A percentile compares a stretch with the other conserved stretches of the same genome.
Conservation (phyloP, 2,329 filamentous ascomycete genomes). For the Didymella pinodella region DNA sequence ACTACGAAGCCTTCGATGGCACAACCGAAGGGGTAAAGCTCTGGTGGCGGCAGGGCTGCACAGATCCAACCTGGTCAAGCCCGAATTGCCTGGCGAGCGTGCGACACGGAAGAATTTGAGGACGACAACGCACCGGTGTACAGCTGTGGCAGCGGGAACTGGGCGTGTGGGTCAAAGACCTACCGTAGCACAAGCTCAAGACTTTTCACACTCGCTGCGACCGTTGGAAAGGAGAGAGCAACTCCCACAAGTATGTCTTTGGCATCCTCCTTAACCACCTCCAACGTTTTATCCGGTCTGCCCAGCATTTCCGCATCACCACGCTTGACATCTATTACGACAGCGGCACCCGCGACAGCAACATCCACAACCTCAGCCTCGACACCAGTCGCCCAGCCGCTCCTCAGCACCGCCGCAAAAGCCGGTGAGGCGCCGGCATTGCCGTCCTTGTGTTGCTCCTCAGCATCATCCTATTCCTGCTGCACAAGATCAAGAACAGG, state of each 20-base stretch:
- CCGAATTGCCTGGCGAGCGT: constrained; percentile 23
- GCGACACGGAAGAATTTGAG: constrained; percentile 3
- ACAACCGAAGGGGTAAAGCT: constrained; percentile 15
- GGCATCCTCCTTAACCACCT: neutral
- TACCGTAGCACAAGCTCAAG: neutral
- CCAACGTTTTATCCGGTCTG: neutral
- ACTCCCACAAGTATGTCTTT: neutral
- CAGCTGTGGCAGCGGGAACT: constrained; percentile 13
- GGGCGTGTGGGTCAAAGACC: constrained; percentile 13
- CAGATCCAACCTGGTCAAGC: constrained; percentile 27
- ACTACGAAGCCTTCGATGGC: constrained; percentile 20
- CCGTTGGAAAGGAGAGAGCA: neutral
- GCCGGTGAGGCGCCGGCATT: neutral
- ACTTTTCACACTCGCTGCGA: neutral
- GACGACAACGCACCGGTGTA: constrained; percentile 19
- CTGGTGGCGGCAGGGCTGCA: constrained; percentile 29
- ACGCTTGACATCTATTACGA: neutral
- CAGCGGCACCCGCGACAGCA: neutral
- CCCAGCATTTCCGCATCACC: neutral
- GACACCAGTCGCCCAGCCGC: neutral
- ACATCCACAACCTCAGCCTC: neutral
- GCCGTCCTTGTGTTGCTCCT: neutral
- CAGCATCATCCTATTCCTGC: neutral
- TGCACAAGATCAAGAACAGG: neutral
- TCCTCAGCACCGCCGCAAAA: neutral